Base-by-base conservation (phyloP, 352 stramenopile genomes). In the Salisapilia sapeloensis region DNA sequence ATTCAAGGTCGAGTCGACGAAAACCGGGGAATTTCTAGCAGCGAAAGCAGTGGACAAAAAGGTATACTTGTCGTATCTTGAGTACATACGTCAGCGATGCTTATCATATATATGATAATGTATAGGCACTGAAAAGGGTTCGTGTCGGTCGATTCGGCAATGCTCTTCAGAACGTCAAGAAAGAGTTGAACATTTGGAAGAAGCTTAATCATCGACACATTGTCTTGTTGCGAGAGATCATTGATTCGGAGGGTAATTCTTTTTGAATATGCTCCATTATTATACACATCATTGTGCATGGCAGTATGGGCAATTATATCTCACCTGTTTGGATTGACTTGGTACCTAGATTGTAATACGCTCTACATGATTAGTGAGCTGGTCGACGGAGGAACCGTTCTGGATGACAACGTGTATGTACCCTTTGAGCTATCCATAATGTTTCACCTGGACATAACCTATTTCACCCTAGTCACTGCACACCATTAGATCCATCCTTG, bases 121-220 rank as follows among this genome's bases (percentile, higher is more conserved):
- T 3, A 9, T 44, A 38, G 37, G 60, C 56, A n/a, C 51, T 87
- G 15, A 75, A 77, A 18, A 61, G 67, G 16, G 44, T 81, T 24
- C 64, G 62, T 26, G 52, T 82, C 6, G 72, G 69, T 4, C 53
- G 65, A 12, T 79, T 82, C 17, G 69, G 72, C 10, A 83, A 87
- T 29, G 72, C 65, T 6, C 30, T 87, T 11, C 69, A 87, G 33
- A 66, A 43, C 6, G 54, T 82, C 13, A 92, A 97, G 56, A 87
- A 84, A 33, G 92, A 97, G 36, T 90, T 97, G 44, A 80, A 63
- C n/a, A 89, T 97, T 9, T 97, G 96, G 92, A 97, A 97, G 53
- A 87, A 87, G 25, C 75, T 98, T 34, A 79, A 81, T 27, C 93
- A 98, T 61, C 82, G 89, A 0, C 94, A 97, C 50, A 67, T 97